Evolutionary conservation across 2,329 filamentous ascomycete species (phyloP).

Genomic region (Talaromyces amestolkiae): DNA sequence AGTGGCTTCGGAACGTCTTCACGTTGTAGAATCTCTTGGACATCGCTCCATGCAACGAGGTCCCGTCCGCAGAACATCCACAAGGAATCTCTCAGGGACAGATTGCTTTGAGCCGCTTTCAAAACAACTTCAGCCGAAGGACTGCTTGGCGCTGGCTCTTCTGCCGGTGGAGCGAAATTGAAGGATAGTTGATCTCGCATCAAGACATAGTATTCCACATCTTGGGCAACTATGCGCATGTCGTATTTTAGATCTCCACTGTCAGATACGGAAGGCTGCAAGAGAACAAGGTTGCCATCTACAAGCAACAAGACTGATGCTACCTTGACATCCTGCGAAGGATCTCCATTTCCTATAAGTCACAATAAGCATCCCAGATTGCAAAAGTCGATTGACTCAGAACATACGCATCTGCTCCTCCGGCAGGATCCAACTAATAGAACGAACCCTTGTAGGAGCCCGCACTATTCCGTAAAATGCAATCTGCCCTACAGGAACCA

Average conservation of each 20-base stretch:
- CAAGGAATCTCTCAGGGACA: slow-evolving; percentile 75
- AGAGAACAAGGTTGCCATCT: slow-evolving; percentile 88
- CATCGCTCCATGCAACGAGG: slow-evolving; percentile 83
- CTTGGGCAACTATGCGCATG: slow-evolving; percentile 94
- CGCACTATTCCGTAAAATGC: slow-evolving; percentile 95
- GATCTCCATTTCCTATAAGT: slow-evolving; percentile 71
- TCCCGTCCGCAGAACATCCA: slow-evolving; percentile 92
- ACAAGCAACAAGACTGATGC: slow-evolving; percentile 95
- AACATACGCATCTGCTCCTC: slow-evolving; percentile 74
- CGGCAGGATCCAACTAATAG: slow-evolving; percentile 92
- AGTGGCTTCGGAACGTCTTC: slow-evolving; percentile 73
- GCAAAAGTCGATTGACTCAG: neutral
- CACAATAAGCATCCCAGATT: slow-evolving; percentile 21
- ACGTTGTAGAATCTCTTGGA: slow-evolving; percentile 76
- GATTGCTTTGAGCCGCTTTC: slow-evolving; percentile 45
- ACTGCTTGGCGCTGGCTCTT: slow-evolving; percentile 50
- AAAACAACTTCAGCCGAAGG: slow-evolving; percentile 48
- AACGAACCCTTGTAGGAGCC: slow-evolving; percentile 85
- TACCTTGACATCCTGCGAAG: slow-evolving; percentile 89
- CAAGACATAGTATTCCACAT: slow-evolving; percentile 90
- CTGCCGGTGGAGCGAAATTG: slow-evolving; percentile 47
- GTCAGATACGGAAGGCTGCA: slow-evolving; percentile 81
- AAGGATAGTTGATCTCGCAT: slow-evolving; percentile 75
- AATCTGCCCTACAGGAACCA: slow-evolving; percentile 96
- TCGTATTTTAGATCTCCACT: slow-evolving; percentile 90